Conservation (phyloP, 202 grass and related monocot genomes). For the Saccharum hybrid region DNA sequence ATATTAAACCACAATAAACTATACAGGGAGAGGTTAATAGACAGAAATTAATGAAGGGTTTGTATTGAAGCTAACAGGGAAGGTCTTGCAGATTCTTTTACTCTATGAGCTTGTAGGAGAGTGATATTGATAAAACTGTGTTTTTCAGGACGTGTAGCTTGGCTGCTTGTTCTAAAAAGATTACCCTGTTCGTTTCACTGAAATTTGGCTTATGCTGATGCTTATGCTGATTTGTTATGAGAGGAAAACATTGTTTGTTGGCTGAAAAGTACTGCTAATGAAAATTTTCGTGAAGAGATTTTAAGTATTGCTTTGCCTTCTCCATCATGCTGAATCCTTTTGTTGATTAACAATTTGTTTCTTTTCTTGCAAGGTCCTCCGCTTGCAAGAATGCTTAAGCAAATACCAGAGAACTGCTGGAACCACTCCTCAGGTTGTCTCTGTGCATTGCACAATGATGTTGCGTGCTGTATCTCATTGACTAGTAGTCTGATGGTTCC, state of each 20-base stretch:
- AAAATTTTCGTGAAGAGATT: not conserved
- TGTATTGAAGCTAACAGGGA: not conserved
- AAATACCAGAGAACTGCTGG: conserved; percentile 95
- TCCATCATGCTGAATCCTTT: not conserved
- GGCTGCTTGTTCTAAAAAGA: not conserved
- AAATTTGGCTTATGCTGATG: too few species aligned
- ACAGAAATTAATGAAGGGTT: not conserved
- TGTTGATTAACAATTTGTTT: conserved; percentile 22
- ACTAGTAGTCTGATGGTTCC: conserved; percentile 1
- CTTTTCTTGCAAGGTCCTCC: conserved; percentile 73
- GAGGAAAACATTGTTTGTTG: too few species aligned
- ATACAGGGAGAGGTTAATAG: not conserved
- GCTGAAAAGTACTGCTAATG: not conserved
- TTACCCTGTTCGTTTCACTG: not conserved
- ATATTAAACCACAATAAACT: not conserved
- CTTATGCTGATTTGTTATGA: too few species aligned
- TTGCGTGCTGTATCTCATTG: conserved; percentile 1
- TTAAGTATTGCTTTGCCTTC: not conserved
- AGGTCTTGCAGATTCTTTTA: not conserved
- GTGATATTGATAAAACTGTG: not conserved
- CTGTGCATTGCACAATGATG: not conserved
- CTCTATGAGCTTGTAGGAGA: not conserved
- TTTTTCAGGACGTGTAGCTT: not conserved
- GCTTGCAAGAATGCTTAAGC: conserved; percentile 95
- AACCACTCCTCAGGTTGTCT: conserved; percentile 72